Evolutionary conservation across 1,284 basidiomycete species (phyloP), one percentile per base, ranked within the genome.

Genomic region (Inonotus hispidus): DNA sequence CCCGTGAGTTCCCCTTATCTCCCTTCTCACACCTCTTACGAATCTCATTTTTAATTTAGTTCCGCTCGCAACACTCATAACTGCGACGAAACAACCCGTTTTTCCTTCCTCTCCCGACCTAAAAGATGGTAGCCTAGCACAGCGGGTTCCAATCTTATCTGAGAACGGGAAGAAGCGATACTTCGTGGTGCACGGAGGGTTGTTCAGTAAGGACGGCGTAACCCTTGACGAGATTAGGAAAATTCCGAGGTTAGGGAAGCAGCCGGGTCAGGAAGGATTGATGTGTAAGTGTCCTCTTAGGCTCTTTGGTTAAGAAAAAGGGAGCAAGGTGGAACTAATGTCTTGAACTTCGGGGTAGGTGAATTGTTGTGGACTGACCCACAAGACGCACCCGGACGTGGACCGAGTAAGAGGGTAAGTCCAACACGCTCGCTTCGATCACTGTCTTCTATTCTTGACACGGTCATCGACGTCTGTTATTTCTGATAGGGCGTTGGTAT

Each of bases 151-250:
- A 1, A 96, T 98, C 63, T 77, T 98, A 11, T 92, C 90, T n/a
- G 82, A 88, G 1, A 79, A 92, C 60, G 93, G 93, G 13, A 73
- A 79, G 56, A 97, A 95, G 73, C 87, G 95, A 37, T 98, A 90
- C 77, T 98, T 98, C 69, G 87, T 99, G 65, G 93, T 97, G 2
- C 97, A 99, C 71, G 95, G 95, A 27, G 97, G 97, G 11, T 81
- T 98, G 13, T 98, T 98, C 77, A 94, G 92, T 73, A 91, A 92
- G 71, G 97, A 99, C 70, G 89, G 84, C 46, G 93, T 99, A 10
- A 93, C 92, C 3, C 78, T 99, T 27, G 94, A 97, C 29, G 95
- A 98, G 63, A 88, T 99, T 66, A 83, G 87, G 41, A 90, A 92
- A 71, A 88, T 99, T 64, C 84, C 91, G 63, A 86, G 95, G 60